A percentile compares a stretch with the other conserved stretches of the same genome.
phyloP scores from a whole-genome alignment of 2,329 filamentous ascomycete species.

The Fusarium anguioides region DNA sequence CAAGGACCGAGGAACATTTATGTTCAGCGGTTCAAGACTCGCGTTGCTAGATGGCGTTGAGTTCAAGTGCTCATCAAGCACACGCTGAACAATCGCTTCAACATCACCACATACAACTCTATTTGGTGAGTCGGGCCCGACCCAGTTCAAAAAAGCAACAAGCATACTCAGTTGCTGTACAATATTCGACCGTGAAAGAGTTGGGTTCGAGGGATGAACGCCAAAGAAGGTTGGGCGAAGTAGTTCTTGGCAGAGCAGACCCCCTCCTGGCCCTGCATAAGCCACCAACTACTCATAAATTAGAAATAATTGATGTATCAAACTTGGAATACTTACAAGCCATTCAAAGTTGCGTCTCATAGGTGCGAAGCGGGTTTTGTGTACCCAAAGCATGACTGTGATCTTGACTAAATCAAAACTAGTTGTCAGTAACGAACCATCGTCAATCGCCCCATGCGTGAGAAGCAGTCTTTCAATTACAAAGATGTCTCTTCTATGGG shows the following conservation, averaged over 20 bases:
- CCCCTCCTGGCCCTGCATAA: constrained; percentile 60
- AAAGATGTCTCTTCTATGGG: constrained; percentile 67
- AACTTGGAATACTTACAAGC: constrained; percentile 52
- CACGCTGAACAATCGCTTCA: constrained; percentile 59
- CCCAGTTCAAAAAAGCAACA: constrained; percentile 63
- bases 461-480: constrained; percentile 67
- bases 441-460: constrained; percentile 53
- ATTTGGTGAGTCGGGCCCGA: constrained; percentile 60
- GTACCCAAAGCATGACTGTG: constrained; percentile 60
- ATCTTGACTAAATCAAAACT: constrained; percentile 61
- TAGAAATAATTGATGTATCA: neutral
- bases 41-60: constrained; percentile 35
- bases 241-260: constrained; percentile 63
- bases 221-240: constrained; percentile 55
- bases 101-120: constrained; percentile 59
- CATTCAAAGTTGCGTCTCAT: constrained; percentile 60
- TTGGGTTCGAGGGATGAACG: constrained; percentile 47
- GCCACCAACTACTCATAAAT: constrained; percentile 57
- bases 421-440: constrained; percentile 56
- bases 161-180: constrained; percentile 64
- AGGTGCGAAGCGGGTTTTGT: constrained; percentile 57
- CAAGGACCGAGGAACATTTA: constrained; percentile 47
- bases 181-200: constrained; percentile 59
- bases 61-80: constrained; percentile 62
- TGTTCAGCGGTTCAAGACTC: constrained; percentile 44